Percentiles rank a stretch among this genome's conserved stretches.
phyloP scores from a whole-genome alignment of 805 yeast genomes.

The Candida chilensis region DNA sequence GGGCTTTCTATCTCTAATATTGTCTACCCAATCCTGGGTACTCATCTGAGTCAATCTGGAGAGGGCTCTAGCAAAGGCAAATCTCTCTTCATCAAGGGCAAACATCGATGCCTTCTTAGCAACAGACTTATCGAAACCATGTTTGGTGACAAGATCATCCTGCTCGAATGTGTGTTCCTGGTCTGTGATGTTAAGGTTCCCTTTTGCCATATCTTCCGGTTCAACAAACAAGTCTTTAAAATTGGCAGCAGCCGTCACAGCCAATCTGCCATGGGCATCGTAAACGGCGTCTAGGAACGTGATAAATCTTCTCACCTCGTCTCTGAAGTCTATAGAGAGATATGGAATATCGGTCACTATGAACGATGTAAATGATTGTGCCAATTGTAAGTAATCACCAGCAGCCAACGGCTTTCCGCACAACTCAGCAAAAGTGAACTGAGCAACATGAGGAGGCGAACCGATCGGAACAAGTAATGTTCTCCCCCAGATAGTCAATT shows the following conservation, averaged over 20 bases:
- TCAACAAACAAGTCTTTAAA: slow-evolving; percentile 83
- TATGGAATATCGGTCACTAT: slow-evolving; percentile 92
- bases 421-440: slow-evolving; percentile 76
- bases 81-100: slow-evolving; percentile 88
- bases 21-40: slow-evolving; percentile 85
- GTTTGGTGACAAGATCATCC: slow-evolving; percentile 60
- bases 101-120: slow-evolving; percentile 71
- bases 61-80: slow-evolving; percentile 93
- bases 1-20: slow-evolving; percentile 6
- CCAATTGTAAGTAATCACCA: slow-evolving; percentile 85
- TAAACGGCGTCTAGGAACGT: slow-evolving; percentile 94
- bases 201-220: slow-evolving; percentile 50
- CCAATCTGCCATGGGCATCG: slow-evolving; percentile 80
- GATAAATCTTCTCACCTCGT: slow-evolving; percentile 83
- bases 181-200: slow-evolving; percentile 31
- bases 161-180: slow-evolving; percentile 33
- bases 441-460: slow-evolving; percentile 77
- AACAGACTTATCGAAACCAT: slow-evolving; percentile 66
- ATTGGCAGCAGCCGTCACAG: slow-evolving; percentile 83
- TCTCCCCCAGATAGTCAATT: slow-evolving; percentile 81
- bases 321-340: slow-evolving; percentile 68
- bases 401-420: slow-evolving; percentile 89
- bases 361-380: slow-evolving; percentile 64
- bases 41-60: slow-evolving; percentile 91
- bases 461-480: slow-evolving; percentile 66